These are phyloP conservation scores for Mucor mucedo DNA, from an alignment of 371 early-diverging fungal genomes.

Conservation along the genomic window DNA sequence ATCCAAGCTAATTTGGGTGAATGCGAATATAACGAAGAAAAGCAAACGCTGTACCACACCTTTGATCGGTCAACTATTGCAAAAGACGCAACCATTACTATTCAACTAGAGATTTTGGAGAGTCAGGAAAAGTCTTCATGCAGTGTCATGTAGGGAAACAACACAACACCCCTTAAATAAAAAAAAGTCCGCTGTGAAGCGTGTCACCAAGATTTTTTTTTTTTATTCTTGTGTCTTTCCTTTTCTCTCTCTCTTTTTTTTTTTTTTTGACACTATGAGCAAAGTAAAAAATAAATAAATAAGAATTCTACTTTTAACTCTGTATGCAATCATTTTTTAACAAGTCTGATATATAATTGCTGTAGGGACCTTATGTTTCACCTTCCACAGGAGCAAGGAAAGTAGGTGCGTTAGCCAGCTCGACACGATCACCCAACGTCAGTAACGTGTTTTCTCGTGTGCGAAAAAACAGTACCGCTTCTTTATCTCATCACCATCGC, in stretches of 20 bases:
- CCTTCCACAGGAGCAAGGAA: conserved; percentile 36
- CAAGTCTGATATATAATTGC: background rate
- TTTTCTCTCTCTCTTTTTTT: conserved; percentile 5
- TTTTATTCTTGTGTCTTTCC: background rate
- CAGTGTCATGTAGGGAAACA: conserved; percentile 14
- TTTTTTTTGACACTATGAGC: conserved; percentile 10
- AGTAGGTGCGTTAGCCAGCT: conserved; percentile 17
- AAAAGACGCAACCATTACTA: conserved; percentile 3
- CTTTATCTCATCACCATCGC: conserved; percentile 8
- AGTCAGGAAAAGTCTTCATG: conserved; percentile 6
- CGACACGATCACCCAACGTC: conserved; percentile 35
- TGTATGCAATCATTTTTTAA: background rate
- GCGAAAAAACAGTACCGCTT: conserved; percentile 3
- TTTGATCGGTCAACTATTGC: conserved; percentile 5
- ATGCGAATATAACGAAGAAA: conserved; percentile 66
- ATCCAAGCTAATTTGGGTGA: conserved; percentile 68
- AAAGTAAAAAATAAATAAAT: conserved; percentile 12
- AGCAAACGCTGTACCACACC: conserved; percentile 68
- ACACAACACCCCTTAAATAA: background rate
- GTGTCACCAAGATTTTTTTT: background rate
- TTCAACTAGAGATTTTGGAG: conserved; percentile 10
- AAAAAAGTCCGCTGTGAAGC: background rate
- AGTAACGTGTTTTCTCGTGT: conserved; percentile 35
- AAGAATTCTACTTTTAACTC: background rate
- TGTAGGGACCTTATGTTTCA: conserved; percentile 30